phyloP scores from a whole-genome alignment of 176 grass and related monocot species.

The Musa beccarii region DNA sequence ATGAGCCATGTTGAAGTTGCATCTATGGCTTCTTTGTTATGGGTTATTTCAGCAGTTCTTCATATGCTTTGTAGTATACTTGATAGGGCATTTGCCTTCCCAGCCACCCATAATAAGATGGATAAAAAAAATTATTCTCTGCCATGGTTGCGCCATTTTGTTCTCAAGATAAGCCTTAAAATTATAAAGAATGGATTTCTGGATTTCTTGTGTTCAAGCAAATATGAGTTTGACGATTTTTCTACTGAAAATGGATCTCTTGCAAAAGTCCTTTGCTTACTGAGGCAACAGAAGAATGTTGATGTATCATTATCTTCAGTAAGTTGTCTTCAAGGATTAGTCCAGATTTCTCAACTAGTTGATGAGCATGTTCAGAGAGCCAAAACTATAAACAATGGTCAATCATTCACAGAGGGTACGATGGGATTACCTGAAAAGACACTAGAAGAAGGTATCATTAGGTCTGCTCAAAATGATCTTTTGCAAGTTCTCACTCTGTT shows the following conservation, averaged over 20 bases:
- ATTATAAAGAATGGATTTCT: constrained; percentile 71
- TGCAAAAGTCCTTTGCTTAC: constrained; percentile 36
- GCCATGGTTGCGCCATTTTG: constrained; percentile 76
- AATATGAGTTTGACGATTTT: constrained; percentile 18
- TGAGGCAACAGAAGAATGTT: constrained; percentile 41
- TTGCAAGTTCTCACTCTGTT: constrained; percentile 33
- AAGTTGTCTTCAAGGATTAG: constrained; percentile 65
- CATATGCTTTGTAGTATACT: constrained; percentile 70
- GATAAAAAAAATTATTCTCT: constrained; percentile 26
- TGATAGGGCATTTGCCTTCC: constrained; percentile 43
- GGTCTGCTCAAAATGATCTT: constrained; percentile 47
- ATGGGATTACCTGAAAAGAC: constrained; percentile 51
- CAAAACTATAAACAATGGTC: constrained; percentile 26
- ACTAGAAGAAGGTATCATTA: constrained; percentile 72
- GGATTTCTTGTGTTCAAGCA: constrained; percentile 18
- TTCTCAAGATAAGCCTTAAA: constrained; percentile 68
- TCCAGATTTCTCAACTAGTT: constrained; percentile 47
- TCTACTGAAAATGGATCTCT: constrained; percentile 32
- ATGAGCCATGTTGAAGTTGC: constrained; percentile 20
- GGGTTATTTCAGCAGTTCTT: constrained; percentile 76
- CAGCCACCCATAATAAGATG: constrained; percentile 21
- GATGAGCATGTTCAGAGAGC: constrained; percentile 52
- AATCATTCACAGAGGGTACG: constrained; percentile 24
- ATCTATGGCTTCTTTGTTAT: constrained; percentile 33
- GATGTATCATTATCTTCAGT: constrained; percentile 54